Base-by-base conservation (phyloP, 1,284 basidiomycete genomes). In the Porodaedalea pini region DNA sequence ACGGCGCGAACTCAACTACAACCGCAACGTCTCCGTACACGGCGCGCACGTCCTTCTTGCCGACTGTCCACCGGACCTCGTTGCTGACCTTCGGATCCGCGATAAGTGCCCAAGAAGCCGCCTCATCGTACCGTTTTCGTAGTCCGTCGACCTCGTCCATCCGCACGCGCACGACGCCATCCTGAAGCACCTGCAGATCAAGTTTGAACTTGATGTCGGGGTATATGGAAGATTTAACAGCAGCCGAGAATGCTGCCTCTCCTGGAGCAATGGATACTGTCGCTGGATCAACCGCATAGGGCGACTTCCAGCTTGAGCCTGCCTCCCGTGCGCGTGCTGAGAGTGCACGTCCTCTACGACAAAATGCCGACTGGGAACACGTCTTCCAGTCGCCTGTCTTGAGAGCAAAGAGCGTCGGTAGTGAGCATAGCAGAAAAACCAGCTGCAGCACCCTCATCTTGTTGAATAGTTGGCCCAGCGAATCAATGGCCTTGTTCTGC, bases 351-450 rank as follows among this genome's bases (percentile, higher is more conserved):
- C 92, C 90, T 61, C 94, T 80, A 48, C 90, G 83, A 75, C 94
- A 97, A 75, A 98, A 97, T 13, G 90, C 91, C 0, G 91, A 83
- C 71, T 97, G 91, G 17, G 81, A 79, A 69, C 94, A 97, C 61
- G 85, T 92, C 73, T 96, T 97, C 78, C 94, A 97, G 71, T 97
- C 92, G 59, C 87, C 80, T 39, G 78, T 71, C 71, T 89, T 90
- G 69, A 90, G 81, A 27, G 86, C 83, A 23, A 80, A 63, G 0
- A 68, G 64, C 17, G 68, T 61, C 6, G 70, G 62, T 19, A 66
- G 63, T 43, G 34, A 70, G 63, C 50, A 67, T 40, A 75, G 58
- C 50, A 75, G 59, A 34, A 65, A n/a, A 11, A 37, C 48, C n/a
- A 57, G 39, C 17, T 44, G 36, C 29, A 50, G 40, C 2, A 43